Evolutionary conservation across 2,329 filamentous ascomycete species (phyloP).

Genomic region (Chrysoporthe puriensis): DNA sequence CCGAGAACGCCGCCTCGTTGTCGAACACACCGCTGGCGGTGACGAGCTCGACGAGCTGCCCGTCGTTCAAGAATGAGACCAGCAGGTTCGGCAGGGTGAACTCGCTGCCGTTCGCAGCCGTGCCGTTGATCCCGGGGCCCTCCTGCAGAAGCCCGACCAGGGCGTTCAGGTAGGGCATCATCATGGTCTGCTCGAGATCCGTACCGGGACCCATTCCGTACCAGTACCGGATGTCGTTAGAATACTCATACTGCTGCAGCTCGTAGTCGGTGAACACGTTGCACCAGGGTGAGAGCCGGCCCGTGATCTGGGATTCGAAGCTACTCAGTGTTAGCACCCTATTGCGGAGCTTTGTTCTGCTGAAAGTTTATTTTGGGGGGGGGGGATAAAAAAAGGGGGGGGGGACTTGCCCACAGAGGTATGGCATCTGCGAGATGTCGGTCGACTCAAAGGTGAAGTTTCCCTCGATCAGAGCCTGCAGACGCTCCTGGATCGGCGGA

Average conservation of each 20-base stretch:
- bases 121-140: slow-evolving; percentile 55
- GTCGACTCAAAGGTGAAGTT: slow-evolving; percentile 56
- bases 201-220: slow-evolving; percentile 65
- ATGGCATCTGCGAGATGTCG: slow-evolving; percentile 64
- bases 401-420: slow-evolving; percentile 58
- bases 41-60: slow-evolving; percentile 65
- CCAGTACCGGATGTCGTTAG: slow-evolving; percentile 70
- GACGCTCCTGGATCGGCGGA: slow-evolving; percentile 55
- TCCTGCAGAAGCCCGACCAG: slow-evolving; percentile 56
- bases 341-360: no score
- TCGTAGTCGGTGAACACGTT: slow-evolving; percentile 64
- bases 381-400: neutral
- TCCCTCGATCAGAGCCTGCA: slow-evolving; percentile 58
- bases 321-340: neutral
- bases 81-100: slow-evolving; percentile 61
- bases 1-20: slow-evolving; percentile 52
- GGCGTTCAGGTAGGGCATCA: slow-evolving; percentile 63
- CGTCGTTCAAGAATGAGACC: slow-evolving; percentile 67
- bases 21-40: slow-evolving; percentile 66
- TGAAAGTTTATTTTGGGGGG: neutral
- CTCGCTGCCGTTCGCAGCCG: slow-evolving; percentile 46
- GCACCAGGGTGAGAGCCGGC: slow-evolving; percentile 65
- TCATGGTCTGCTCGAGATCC: slow-evolving; percentile 57
- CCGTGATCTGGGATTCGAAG: slow-evolving; percentile 70
- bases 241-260: slow-evolving; percentile 66